Conservation (phyloP, 106 monocot species). For the Platanthera guangdongensis region DNA sequence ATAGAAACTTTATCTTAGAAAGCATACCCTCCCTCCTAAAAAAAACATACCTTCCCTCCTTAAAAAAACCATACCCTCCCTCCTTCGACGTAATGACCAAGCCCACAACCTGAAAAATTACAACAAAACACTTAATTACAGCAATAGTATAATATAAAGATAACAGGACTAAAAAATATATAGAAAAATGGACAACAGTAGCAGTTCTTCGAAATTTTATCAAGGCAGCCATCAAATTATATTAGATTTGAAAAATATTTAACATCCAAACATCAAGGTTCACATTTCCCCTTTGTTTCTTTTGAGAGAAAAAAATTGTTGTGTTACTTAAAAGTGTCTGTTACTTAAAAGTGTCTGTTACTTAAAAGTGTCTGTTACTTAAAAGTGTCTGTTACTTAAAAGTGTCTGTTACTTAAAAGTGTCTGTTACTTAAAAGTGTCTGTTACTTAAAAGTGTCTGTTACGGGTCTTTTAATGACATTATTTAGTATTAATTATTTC, state of each 20-base stretch:
- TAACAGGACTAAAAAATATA: not conserved
- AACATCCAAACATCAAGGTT: not conserved
- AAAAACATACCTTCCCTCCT: constrained; percentile 50
- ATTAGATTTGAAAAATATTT: not conserved
- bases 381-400: no score
- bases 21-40: not conserved
- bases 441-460: no score
- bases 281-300: not conserved
- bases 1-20: not conserved
- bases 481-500: no score
- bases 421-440: no score
- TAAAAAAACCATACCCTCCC: constrained; percentile 41
- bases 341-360: no score
- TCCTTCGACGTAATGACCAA: constrained; percentile 64
- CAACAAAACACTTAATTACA: constrained; percentile 2
- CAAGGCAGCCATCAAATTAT: not conserved
- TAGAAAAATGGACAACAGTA: not conserved
- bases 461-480: no score
- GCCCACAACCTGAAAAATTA: constrained; percentile 53
- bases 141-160: not conserved
- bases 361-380: no score
- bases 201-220: not conserved
- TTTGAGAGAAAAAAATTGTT: not conserved
- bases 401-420: no score
- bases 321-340: no score